Evolutionary conservation across 805 yeast genomes (phyloP).

Genomic region (Candida chilensis): DNA sequence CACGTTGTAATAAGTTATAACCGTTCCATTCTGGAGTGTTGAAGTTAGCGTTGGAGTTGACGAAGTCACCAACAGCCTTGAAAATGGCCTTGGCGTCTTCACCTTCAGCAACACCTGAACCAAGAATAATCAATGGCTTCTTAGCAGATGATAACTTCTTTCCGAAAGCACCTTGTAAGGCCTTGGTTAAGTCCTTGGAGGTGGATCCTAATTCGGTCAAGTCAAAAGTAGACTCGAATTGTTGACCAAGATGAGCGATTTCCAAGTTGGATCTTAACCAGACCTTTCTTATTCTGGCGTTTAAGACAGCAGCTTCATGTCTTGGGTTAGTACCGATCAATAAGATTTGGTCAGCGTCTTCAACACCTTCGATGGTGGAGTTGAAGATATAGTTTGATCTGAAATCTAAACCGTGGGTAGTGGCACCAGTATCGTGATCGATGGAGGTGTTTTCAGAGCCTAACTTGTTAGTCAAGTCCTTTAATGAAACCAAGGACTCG

Average conservation of each 20-base stretch:
- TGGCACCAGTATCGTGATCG: conserved; percentile 51
- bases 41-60: conserved; percentile 45
- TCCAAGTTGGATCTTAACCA: conserved; percentile 68
- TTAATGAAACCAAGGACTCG: conserved; percentile 73
- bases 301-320: conserved; percentile 83
- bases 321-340: conserved; percentile 84
- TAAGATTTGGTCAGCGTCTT: conserved; percentile 74
- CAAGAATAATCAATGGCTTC: conserved; percentile 72
- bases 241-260: conserved; percentile 65
- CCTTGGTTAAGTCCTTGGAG: conserved; percentile 45
- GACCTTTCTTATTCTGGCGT: conserved; percentile 72
- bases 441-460: conserved; percentile 77
- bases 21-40: conserved; percentile 76
- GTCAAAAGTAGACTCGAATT: conserved; percentile 70
- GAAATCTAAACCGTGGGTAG: conserved; percentile 60
- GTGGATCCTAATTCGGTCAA: conserved; percentile 54
- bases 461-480: conserved; percentile 66
- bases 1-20: conserved; percentile 69
- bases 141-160: conserved; percentile 55
- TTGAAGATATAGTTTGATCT: conserved; percentile 77
- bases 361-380: conserved; percentile 71
- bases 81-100: conserved; percentile 54
- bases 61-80: conserved; percentile 53
- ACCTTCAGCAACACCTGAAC: conserved; percentile 69
- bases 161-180: conserved; percentile 63